Percentiles rank a stretch among this genome's conserved stretches.
phyloP scores from a whole-genome alignment of 768 basidiomycete species.

The Lactifluus rugatus region DNA sequence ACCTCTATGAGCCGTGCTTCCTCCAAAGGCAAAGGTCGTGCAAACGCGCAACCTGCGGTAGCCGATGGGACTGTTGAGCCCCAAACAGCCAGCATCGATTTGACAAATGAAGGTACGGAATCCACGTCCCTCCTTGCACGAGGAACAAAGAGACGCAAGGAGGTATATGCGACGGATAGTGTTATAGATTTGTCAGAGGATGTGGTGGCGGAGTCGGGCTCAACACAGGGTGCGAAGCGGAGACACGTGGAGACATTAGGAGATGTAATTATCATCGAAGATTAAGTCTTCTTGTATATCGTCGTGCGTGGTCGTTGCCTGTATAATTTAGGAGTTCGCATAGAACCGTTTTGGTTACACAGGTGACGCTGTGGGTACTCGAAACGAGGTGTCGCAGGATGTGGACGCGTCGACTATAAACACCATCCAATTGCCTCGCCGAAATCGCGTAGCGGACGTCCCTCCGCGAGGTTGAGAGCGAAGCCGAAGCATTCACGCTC shows the following conservation, averaged over 20 bases:
- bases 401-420: slow-evolving; percentile 26
- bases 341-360: background rate
- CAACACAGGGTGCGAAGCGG: slow-evolving; percentile 16
- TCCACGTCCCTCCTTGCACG: slow-evolving; percentile 1
- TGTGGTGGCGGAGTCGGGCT: slow-evolving; percentile 6
- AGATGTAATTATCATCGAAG: slow-evolving; percentile 20
- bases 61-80: background rate
- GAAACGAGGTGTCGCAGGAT: background rate
- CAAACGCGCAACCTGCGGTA: background rate
- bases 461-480: slow-evolving; percentile 57
- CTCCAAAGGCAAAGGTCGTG: slow-evolving; percentile 18
- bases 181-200: slow-evolving; percentile 15
- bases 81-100: slow-evolving; percentile 8
- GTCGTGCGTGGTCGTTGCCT: background rate
- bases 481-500: slow-evolving; percentile 66
- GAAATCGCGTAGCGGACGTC: slow-evolving; percentile 53
- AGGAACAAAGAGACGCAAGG: slow-evolving; percentile 15
- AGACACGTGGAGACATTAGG: slow-evolving; percentile 14
- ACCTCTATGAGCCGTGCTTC: background rate
- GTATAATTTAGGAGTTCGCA: background rate
- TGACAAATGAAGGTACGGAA: slow-evolving; percentile 12
- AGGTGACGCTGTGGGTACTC: background rate
- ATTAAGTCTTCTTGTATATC: slow-evolving; percentile 9
- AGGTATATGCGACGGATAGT: background rate
- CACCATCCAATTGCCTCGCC: slow-evolving; percentile 61